phyloP scores from a whole-genome alignment of 129 eudicot genomes.

The Lonicera japonica region DNA sequence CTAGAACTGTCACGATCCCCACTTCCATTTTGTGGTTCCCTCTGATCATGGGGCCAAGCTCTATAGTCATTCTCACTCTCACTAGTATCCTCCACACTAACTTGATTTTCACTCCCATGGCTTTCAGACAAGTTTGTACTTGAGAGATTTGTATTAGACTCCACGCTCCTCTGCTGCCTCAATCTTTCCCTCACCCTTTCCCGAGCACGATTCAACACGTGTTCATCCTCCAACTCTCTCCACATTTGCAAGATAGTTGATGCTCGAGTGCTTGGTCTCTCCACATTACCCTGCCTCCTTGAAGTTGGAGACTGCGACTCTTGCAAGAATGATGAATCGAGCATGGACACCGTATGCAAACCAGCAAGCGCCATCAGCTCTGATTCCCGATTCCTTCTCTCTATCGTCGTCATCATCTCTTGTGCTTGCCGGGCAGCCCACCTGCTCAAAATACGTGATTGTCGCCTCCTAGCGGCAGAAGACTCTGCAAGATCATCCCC shows the following conservation, averaged over 20 bases:
- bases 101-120: conserved; percentile 53
- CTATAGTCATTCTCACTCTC: conserved; percentile 75
- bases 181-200: conserved; percentile 30
- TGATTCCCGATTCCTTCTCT: conserved; percentile 88
- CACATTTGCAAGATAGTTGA: conserved; percentile 97
- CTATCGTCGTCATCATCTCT: conserved; percentile 95
- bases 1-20: conserved; percentile 52
- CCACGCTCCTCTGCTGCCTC: conserved; percentile 71
- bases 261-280: conserved; percentile 71
- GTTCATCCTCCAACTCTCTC: conserved; percentile 97
- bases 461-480: conserved; percentile 91
- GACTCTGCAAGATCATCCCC: conserved; percentile 97
- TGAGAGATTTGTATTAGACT: conserved; percentile 56
- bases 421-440: conserved; percentile 98
- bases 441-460: conserved; percentile 72
- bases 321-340: conserved; percentile 80
- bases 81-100: conserved; percentile 54
- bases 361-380: conserved; percentile 98
- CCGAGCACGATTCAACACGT: conserved; percentile 68
- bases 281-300: conserved; percentile 75
- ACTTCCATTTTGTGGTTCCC: conserved; percentile 42
- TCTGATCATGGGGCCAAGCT: conserved; percentile 58
- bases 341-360: conserved; percentile 89
- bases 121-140: conserved; percentile 48
- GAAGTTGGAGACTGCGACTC: conserved; percentile 84